phyloP scores from a whole-genome alignment of 2,329 filamentous ascomycete species.

The Apiospora pterosperma region DNA sequence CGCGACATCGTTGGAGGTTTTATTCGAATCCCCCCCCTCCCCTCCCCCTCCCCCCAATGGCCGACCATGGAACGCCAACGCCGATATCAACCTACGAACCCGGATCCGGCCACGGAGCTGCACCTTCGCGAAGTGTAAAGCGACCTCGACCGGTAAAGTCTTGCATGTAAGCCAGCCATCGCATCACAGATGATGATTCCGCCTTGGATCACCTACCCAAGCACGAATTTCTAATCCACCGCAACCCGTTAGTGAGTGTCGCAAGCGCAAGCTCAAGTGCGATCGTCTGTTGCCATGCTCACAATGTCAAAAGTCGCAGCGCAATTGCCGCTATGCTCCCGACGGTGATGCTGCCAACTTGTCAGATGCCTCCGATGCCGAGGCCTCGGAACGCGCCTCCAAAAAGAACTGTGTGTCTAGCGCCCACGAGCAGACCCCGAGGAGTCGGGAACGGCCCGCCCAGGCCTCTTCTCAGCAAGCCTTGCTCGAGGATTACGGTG shows the following conservation, averaged over 20 bases:
- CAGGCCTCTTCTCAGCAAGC: conserved; percentile 22
- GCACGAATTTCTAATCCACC: background rate
- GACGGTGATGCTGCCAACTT: conserved; percentile 44
- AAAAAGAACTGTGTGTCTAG: conserved; percentile 18
- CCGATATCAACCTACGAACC: conserved; percentile 9
- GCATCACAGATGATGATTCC: background rate
- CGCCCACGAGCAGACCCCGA: conserved; percentile 7
- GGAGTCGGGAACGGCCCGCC: conserved; percentile 26
- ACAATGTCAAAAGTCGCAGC: conserved; percentile 56
- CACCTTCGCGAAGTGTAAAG: conserved; percentile 43
- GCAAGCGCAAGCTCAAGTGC: conserved; percentile 55
- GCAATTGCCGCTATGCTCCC: conserved; percentile 49
- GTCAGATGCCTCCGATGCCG: conserved; percentile 46
- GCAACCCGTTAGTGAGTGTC: conserved; percentile 36
- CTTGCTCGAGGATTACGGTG: conserved; percentile 44
- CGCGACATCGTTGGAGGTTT: background rate
- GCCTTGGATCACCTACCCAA: background rate
- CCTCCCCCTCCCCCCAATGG: background rate
- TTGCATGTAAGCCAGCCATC: conserved; percentile 33
- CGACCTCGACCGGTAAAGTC: conserved; percentile 53
- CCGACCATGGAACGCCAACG: conserved; percentile 10
- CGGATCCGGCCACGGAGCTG: conserved; percentile 5
- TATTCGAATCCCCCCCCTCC: background rate
- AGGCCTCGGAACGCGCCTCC: conserved; percentile 18
- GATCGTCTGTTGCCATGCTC: conserved; percentile 54